A percentile compares a stretch with the other conserved stretches of the same genome.
Conservation (phyloP, 2,329 filamentous ascomycete genomes). For the Piedraia hortae region DNA sequence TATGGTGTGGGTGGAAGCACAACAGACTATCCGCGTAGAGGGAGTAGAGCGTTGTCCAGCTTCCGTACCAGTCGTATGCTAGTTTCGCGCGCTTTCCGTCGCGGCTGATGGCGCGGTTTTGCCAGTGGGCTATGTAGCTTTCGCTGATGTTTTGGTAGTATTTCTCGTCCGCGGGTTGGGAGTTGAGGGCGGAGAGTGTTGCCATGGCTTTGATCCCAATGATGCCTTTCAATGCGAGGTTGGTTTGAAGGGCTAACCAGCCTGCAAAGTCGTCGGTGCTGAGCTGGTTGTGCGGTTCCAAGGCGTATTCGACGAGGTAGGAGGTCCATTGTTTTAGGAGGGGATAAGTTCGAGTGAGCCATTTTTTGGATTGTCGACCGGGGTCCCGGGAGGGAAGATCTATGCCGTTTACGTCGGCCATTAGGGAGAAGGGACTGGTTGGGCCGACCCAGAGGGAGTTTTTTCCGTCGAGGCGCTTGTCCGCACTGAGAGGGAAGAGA, state of each 20-base stretch:
- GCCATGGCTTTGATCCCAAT: conserved; percentile 58
- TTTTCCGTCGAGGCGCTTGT: not conserved
- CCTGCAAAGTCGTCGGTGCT: conserved; percentile 70
- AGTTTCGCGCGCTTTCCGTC: conserved; percentile 48
- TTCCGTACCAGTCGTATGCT: conserved; percentile 53
- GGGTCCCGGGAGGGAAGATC: conserved; percentile 28
- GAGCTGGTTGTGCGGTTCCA: conserved; percentile 50
- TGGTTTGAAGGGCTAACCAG: conserved; percentile 50
- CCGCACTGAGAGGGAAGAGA: conserved; percentile 3
- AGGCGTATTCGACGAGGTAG: conserved; percentile 46
- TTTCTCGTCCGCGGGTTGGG: conserved; percentile 26
- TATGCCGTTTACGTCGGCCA: conserved; percentile 27
- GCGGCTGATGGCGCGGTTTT: conserved; percentile 38
- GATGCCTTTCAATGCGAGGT: conserved; percentile 60
- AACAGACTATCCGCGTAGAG: conserved; percentile 55
- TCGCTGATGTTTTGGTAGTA: conserved; percentile 33
- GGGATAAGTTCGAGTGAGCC: conserved; percentile 40
- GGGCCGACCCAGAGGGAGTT: conserved; percentile 6
- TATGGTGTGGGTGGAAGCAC: conserved; percentile 36
- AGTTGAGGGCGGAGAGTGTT: conserved; percentile 35
- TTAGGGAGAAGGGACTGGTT: conserved; percentile 21
- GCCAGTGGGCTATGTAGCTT: conserved; percentile 46
- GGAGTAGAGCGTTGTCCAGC: conserved; percentile 68
- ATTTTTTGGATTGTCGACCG: conserved; percentile 29
- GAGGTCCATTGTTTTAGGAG: conserved; percentile 54